Percentiles rank a stretch among this genome's conserved stretches.
These are phyloP conservation scores for Ganoderma lingzhi DNA, from an alignment of 1,284 basidiomycete genomes.

Conservation along the genomic window DNA sequence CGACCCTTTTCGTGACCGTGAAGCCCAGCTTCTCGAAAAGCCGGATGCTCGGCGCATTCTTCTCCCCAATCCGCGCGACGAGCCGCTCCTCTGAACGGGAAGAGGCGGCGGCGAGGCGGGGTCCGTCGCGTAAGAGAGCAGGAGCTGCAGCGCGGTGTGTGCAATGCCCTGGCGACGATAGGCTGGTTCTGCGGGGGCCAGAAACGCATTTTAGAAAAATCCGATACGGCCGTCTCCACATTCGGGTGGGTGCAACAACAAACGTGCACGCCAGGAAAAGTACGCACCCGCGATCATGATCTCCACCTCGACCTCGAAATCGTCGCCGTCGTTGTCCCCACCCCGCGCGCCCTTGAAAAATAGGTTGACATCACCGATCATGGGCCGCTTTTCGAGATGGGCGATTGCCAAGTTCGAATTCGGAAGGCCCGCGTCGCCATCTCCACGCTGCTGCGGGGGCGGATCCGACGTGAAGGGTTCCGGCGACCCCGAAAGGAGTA, in stretches of 20 bases:
- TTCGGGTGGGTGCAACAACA: neutral
- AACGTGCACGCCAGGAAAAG: neutral
- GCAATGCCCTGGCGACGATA: conserved; percentile 77
- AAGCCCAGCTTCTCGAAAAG: conserved; percentile 81
- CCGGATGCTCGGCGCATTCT: conserved; percentile 60
- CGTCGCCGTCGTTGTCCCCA: conserved; percentile 39
- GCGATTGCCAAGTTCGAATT: conserved; percentile 37
- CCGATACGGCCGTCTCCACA: neutral
- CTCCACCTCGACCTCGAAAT: conserved; percentile 70
- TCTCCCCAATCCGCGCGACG: conserved; percentile 62
- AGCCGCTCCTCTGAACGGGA: conserved; percentile 50
- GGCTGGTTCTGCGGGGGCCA: conserved; percentile 54
- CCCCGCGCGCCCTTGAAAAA: conserved; percentile 72
- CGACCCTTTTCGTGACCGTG: conserved; percentile 64
- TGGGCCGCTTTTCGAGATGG: conserved; percentile 58
- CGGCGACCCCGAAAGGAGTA: conserved; percentile 22
- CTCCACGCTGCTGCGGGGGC: neutral
- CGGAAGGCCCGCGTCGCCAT: neutral
- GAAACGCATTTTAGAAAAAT: neutral
- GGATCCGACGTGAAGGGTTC: neutral
- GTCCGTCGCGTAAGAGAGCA: conserved; percentile 68
- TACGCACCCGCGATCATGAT: conserved; percentile 86
- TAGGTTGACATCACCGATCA: conserved; percentile 95
- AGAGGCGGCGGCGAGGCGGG: conserved; percentile 40
- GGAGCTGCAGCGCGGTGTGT: conserved; percentile 66